A percentile compares a stretch with the other conserved stretches of the same genome.
These are phyloP conservation scores for Irineochytrium annulatum DNA, from an alignment of 192 early-diverging fungal genomes.

Conservation along the genomic window DNA sequence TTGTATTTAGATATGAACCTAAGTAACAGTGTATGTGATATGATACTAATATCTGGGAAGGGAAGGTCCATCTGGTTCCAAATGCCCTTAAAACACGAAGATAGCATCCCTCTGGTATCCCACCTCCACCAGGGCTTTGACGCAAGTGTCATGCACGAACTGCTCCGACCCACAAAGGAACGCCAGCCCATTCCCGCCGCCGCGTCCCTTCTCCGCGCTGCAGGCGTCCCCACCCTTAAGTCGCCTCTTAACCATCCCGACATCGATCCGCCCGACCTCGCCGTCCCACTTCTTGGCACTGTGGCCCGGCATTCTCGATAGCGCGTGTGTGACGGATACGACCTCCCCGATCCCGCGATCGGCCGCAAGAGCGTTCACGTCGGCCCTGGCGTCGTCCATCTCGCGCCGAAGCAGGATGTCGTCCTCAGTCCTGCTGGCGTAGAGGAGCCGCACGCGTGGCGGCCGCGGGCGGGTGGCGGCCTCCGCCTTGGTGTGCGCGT, in stretches of 20 bases:
- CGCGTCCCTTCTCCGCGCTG: background rate
- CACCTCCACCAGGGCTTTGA: too few species aligned
- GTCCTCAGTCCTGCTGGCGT: constrained; percentile 7
- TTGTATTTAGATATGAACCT: too few species aligned
- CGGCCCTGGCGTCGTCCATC: background rate
- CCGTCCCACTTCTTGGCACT: background rate
- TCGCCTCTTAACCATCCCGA: background rate
- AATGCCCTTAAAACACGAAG: too few species aligned
- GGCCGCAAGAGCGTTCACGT: background rate
- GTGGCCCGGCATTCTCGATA: too few species aligned
- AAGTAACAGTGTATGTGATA: too few species aligned
- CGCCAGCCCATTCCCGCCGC: background rate
- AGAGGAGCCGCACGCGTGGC: constrained; percentile 12
- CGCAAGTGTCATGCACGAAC: too few species aligned
- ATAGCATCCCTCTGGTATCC: too few species aligned
- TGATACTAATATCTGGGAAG: too few species aligned
- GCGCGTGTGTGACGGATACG: too few species aligned
- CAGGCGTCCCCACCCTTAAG: background rate
- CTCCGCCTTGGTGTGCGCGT: background rate
- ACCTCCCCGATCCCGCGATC: background rate
- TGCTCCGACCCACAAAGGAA: background rate
- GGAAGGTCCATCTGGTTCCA: too few species aligned
- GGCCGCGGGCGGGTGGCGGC: background rate
- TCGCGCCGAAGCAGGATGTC: constrained; percentile 15
- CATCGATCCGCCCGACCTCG: background rate